A percentile compares a stretch with the other conserved stretches of the same genome.
These are phyloP conservation scores for Monosporascus sp. DNA, from an alignment of 2,329 filamentous ascomycete species.

Conservation along the genomic window DNA sequence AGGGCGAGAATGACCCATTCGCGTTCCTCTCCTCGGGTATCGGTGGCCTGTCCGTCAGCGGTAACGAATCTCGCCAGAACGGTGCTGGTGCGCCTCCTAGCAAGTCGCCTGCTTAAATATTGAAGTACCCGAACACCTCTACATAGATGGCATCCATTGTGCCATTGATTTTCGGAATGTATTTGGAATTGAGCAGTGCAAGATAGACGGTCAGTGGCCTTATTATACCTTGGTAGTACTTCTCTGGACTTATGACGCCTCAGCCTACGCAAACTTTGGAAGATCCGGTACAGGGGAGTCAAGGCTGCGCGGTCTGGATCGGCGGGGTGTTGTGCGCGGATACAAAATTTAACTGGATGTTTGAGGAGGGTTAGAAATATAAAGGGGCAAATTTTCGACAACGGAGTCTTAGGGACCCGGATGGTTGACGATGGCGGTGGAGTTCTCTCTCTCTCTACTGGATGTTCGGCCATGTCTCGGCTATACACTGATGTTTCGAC, in stretches of 20 bases:
- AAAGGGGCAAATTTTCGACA: conserved; percentile 23
- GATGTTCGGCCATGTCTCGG: conserved; percentile 20
- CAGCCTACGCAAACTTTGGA: conserved; percentile 36
- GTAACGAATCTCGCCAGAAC: conserved; percentile 58
- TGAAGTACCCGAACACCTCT: conserved; percentile 10
- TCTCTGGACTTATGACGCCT: conserved; percentile 35
- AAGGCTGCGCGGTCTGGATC: conserved; percentile 23
- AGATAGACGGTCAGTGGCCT: conserved; percentile 34
- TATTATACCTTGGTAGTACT: conserved; percentile 37
- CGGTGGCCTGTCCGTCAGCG: conserved; percentile 65
- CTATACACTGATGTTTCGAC: conserved; percentile 25
- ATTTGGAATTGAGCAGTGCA: conserved; percentile 33
- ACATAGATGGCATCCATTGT: conserved; percentile 7
- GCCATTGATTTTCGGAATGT: conserved; percentile 25
- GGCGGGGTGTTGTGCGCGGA: conserved; percentile 22
- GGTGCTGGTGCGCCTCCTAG: conserved; percentile 50
- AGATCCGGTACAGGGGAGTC: conserved; percentile 34
- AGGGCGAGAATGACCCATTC: conserved; percentile 69
- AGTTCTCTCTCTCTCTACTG: conserved; percentile 13
- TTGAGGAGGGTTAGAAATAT: conserved; percentile 36
- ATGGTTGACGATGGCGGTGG: conserved; percentile 15
- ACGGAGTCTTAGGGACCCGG: conserved; percentile 16
- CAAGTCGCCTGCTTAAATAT: conserved; percentile 53
- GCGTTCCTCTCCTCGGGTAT: conserved; percentile 74
- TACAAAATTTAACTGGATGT: conserved; percentile 25